Evolutionary conservation across 2,329 filamentous ascomycete genomes (phyloP).

Genomic region (Fusarium mangiferae): DNA sequence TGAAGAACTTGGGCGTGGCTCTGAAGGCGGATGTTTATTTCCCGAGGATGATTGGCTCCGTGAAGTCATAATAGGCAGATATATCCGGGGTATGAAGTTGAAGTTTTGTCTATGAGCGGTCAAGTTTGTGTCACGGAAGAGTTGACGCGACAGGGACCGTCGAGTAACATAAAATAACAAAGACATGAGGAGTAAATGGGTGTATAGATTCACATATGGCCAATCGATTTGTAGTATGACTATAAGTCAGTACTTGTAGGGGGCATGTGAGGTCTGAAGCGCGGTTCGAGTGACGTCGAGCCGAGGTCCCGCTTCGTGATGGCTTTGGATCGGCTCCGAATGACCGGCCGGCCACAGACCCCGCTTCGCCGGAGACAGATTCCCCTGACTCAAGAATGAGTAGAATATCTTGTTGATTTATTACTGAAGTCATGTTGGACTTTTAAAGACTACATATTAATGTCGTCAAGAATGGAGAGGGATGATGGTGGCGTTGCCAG

Average conservation of each 20-base stretch:
- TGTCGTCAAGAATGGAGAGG: not conserved
- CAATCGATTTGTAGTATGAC: slow-evolving; percentile 5
- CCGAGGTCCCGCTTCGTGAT: slow-evolving; percentile 39
- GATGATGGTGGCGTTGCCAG: accelerated
- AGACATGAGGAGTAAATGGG: slow-evolving; percentile 25
- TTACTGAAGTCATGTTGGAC: not conserved
- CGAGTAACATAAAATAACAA: slow-evolving; percentile 16
- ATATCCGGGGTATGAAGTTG: slow-evolving; percentile 2
- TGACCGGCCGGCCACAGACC: not conserved
- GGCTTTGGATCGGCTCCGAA: slow-evolving; percentile 27
- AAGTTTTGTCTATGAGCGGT: slow-evolving; percentile 11
- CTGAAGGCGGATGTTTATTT: slow-evolving; percentile 44
- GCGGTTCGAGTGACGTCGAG: slow-evolving; percentile 29
- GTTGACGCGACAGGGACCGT: slow-evolving; percentile 18
- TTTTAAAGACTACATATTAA: too few species aligned
- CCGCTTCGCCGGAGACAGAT: not conserved
- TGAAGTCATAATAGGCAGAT: slow-evolving; percentile 24
- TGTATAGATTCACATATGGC: not conserved
- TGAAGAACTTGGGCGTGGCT: slow-evolving; percentile 75
- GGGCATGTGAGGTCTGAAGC: slow-evolving; percentile 31
- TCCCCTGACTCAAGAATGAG: not conserved
- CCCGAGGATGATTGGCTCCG: slow-evolving; percentile 16
- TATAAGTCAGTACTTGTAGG: not conserved
- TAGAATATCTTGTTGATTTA: not conserved
- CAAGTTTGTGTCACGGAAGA: slow-evolving; percentile 2